Conservation (phyloP, 2,329 filamentous ascomycete species). For the Ophiostoma montium region DNA sequence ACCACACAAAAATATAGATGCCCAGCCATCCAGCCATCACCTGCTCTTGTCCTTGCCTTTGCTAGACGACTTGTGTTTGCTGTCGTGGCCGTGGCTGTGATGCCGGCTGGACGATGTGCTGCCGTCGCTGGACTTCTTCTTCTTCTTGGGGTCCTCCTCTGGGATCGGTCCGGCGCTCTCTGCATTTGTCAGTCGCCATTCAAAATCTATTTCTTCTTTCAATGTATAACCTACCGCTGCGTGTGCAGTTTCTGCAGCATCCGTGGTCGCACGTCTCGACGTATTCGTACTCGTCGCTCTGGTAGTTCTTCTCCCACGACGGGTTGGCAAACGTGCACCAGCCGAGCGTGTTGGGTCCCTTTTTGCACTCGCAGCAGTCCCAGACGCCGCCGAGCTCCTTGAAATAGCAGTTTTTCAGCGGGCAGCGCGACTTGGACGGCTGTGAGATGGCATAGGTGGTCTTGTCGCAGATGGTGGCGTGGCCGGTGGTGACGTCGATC, state of each 20-base stretch:
- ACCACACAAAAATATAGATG: no score
- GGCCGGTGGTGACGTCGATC: slow-evolving; percentile 35
- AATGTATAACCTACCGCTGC: slow-evolving; percentile 24
- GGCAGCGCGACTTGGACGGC: slow-evolving; percentile 29
- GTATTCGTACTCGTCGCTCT: slow-evolving; percentile 22
- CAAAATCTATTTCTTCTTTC: background rate
- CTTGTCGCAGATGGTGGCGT: slow-evolving; percentile 34
- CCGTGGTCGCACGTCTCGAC: slow-evolving; percentile 36
- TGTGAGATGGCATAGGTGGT: slow-evolving; percentile 33
- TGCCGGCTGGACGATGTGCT: background rate
- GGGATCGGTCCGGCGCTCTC: slow-evolving; percentile 12
- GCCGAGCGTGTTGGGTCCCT: slow-evolving; percentile 36
- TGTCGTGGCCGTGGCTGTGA: no score
- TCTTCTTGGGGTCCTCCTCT: slow-evolving; percentile 8
- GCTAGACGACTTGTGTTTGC: no score
- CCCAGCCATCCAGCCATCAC: background rate
- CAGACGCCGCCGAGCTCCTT: slow-evolving; percentile 34
- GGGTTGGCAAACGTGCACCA: slow-evolving; percentile 33
- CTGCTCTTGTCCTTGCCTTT: background rate
- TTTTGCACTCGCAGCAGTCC: slow-evolving; percentile 39
- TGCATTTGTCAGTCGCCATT: background rate
- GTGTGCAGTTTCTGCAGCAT: slow-evolving; percentile 35
- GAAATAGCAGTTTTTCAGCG: slow-evolving; percentile 37
- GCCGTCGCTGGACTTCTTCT: slow-evolving; percentile 3
- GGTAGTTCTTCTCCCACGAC: slow-evolving; percentile 18